Evolutionary conservation across 2,329 filamentous ascomycete genomes (phyloP), one percentile per base, ranked within the genome.

Genomic region (Ophiostoma perfectum): DNA sequence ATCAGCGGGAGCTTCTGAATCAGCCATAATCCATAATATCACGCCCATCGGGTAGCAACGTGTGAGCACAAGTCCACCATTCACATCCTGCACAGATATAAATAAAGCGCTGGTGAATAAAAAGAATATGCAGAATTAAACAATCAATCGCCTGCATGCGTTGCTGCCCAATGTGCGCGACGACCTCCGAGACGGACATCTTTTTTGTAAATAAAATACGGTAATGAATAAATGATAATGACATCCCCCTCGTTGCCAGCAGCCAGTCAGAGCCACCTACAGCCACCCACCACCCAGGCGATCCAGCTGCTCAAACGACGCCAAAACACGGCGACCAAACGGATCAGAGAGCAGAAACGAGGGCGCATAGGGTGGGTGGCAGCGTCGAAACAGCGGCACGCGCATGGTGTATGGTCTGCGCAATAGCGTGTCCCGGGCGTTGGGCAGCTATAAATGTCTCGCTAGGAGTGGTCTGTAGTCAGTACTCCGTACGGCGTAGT

Each of bases 111-210:
- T 18, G 9, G 18, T 47, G 5, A 52, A 42, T 42, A 41, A 63
- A 42, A 63, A 42, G 9, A 63, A 42, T n/a, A 63, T 3, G 2
- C 38, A 63, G n/a, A 42, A 42, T 42, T 3, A 63, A n/a, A n/a
- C 38, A 63, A 16, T 39, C 36, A 41, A 39, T 38, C 6, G 36
- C 4, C 14, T 42, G 3, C 38, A 63, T 63, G 60, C 60, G 39
- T 63, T 63, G 60, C n/a, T 63, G 60, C 60, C 60, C 60, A 63
- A 63, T 38, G 38, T 12, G 36, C 58, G 27, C 45, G 45, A 49
- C 16, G 49, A 52, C 60, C 60, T 16, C 14, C 60, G 39, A 42
- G 60, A 63, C 38, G 60, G 60, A 39, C 60, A n/a, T 27, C 27
- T 2, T 1, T 39, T 16, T 18, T 18, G 38, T 7, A 42, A n/a